These are phyloP conservation scores for Piloderma croceum DNA, from an alignment of 768 basidiomycete species.

Conservation along the genomic window DNA sequence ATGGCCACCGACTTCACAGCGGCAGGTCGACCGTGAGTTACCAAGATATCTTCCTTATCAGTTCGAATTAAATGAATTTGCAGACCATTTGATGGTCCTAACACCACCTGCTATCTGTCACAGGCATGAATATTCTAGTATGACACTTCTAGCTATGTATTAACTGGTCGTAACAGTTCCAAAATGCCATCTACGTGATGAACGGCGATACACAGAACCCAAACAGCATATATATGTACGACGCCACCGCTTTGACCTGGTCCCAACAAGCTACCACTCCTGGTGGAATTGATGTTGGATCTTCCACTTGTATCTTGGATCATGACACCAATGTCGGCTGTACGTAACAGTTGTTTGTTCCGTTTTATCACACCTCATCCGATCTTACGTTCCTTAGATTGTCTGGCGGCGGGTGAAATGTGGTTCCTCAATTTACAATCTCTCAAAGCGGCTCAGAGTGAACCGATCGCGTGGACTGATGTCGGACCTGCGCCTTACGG, in stretches of 20 bases:
- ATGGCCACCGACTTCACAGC: slow-evolving; percentile 71
- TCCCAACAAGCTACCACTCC: slow-evolving; percentile 58
- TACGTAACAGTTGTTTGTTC: slow-evolving; percentile 25
- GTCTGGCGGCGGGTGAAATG: too few species aligned
- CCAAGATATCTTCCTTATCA: neutral
- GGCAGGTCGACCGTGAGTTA: slow-evolving; percentile 68
- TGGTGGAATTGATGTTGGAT: slow-evolving; percentile 54
- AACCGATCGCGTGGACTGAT: slow-evolving; percentile 58
- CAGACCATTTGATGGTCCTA: slow-evolving; percentile 61
- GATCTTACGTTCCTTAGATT: too few species aligned
- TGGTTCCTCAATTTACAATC: slow-evolving; percentile 66
- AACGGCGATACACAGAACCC: slow-evolving; percentile 70
- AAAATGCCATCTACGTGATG: slow-evolving; percentile 81
- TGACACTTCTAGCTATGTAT: neutral
- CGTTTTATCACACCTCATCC: slow-evolving; percentile 9
- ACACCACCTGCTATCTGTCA: slow-evolving; percentile 68
- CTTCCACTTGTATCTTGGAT: slow-evolving; percentile 74
- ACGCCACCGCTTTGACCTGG: slow-evolving; percentile 71
- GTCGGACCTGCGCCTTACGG: slow-evolving; percentile 52
- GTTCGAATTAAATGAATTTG: slow-evolving; percentile 4
- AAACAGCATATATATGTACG: slow-evolving; percentile 73
- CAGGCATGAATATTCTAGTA: slow-evolving; percentile 35
- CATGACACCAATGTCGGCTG: slow-evolving; percentile 94
- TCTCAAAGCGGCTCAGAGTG: slow-evolving; percentile 55
- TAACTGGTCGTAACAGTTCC: slow-evolving; percentile 67